Evolutionary conservation across 2,329 filamentous ascomycete genomes (phyloP), one percentile per base, ranked within the genome.

Genomic region (Lasiodiplodia sp.): DNA sequence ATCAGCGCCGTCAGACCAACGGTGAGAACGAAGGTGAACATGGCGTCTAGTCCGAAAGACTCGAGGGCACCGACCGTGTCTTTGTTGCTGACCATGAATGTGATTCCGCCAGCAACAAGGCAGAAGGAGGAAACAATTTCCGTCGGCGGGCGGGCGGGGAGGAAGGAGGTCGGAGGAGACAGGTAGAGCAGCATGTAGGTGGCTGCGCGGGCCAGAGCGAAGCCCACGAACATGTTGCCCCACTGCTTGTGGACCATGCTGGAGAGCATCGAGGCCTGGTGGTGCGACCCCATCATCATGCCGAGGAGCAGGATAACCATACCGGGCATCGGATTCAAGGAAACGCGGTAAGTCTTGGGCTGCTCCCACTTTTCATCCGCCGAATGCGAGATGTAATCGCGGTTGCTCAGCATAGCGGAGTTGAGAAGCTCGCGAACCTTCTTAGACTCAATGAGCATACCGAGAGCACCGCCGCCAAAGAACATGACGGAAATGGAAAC

Each of bases 191-290:
- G 81, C 5, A 96, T 79, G 78, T 97, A 98, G 7, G 94, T 97
- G 68, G 92, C 82, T 1, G 86, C 89, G 57, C 95, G 89, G 28
- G 93, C 90, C 69, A 96, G 85, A 0, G 94, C 91, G 67, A 93
- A 94, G 31, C 91, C 93, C 57, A 92, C 87, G 66, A 98, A 86
- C 72, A 98, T 86, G 75, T 89, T 90, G 31, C 95, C 95, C 95
- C 95, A 98, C 80, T 97, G 94, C 76, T 91, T 91, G 82, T 98
- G 95, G 60, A 98, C 87, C 92, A 96, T 97, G 72, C 90, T 92
- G 11, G 93, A 95, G 57, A 94, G 86, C 90, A 93, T 93, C 69
- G 89, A 92, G 34, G 84, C 79, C 78, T 97, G 94, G 69, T 95
- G 92, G 79, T 98, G 95, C 31, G 92, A 93, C 76, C 91, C 91